Conservation (phyloP, 2,329 filamentous ascomycete genomes). For the Fusarium redolens region DNA sequence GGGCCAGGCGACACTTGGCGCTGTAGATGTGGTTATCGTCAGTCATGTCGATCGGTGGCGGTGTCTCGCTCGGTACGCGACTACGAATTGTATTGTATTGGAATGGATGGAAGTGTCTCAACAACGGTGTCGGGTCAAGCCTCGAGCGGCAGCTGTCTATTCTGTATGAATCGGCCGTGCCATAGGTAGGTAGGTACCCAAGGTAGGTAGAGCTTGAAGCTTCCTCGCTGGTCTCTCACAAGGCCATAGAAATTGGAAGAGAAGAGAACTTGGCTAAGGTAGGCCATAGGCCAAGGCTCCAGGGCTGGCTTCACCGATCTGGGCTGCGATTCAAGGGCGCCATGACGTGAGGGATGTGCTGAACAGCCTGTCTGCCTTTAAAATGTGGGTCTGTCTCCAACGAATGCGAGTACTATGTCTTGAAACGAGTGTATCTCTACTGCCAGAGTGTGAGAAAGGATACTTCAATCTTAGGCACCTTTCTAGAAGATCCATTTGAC, state of each 20-base stretch:
- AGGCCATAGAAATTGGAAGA: not conserved
- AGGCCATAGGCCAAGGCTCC: constrained; percentile 1
- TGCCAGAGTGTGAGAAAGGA: too few relatives aligned
- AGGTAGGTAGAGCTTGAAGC: constrained; percentile 14
- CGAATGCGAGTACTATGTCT: constrained; percentile 1
- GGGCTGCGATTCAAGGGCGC: constrained; percentile 22
- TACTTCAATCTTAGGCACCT: not conserved
- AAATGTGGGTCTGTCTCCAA: constrained; percentile 17
- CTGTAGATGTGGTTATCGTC: constrained; percentile 66
- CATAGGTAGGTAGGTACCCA: constrained; percentile 12
- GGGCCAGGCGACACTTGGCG: constrained; percentile 67
- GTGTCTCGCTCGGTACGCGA: constrained; percentile 8
- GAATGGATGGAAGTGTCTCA: constrained; percentile 1
- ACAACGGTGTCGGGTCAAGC: constrained; percentile 23
- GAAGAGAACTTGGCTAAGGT: not conserved
- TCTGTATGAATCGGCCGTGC: constrained; percentile 25
- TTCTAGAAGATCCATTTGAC: constrained; percentile 17
- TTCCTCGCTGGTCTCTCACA: constrained; percentile 12
- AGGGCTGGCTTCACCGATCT: constrained; percentile 29
- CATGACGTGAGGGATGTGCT: constrained; percentile 34
- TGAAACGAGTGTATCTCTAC: not conserved
- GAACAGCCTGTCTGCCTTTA: constrained; percentile 26
- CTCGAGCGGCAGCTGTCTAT: constrained; percentile 29
- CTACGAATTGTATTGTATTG: constrained; percentile 3
- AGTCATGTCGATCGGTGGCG: constrained; percentile 32